Conservation (phyloP, 148 eudicot genomes). For the Spergularia marina region DNA sequence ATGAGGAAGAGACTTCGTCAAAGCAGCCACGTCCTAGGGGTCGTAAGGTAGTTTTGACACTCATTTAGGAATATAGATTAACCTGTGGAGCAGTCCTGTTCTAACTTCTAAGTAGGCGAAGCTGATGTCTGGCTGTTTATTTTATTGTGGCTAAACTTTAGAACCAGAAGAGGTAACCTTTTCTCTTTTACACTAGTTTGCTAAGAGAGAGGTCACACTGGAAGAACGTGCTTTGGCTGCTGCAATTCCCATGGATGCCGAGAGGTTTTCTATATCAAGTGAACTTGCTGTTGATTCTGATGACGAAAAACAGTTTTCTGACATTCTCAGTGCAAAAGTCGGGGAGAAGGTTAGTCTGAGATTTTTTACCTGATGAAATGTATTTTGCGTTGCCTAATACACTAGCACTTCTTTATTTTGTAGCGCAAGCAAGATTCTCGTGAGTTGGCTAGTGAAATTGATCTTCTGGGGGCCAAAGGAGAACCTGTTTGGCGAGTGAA, state of each 20-base stretch:
- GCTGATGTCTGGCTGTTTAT: neutral
- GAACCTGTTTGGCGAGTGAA: constrained; percentile 90
- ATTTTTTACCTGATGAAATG: constrained; percentile 4
- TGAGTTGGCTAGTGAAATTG: constrained; percentile 40
- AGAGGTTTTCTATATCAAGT: constrained; percentile 50
- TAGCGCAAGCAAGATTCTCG: constrained; percentile 44
- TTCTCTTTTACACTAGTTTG: constrained; percentile 24
- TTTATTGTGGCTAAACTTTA: neutral
- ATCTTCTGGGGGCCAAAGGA: constrained; percentile 34
- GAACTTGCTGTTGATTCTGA: constrained; percentile 32
- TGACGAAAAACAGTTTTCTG: constrained; percentile 32
- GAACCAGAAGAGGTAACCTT: neutral
- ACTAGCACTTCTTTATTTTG: constrained; percentile 8
- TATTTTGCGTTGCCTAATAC: constrained; percentile 13
- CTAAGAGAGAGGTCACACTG: constrained; percentile 35
- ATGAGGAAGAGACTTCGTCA: constrained; percentile 40
- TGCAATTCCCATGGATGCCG: constrained; percentile 67
- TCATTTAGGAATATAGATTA: neutral
- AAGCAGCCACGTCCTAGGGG: constrained; percentile 51
- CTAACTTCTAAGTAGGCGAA: neutral
- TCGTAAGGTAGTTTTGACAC: constrained; percentile 43
- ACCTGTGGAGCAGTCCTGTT: neutral
- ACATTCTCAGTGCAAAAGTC: constrained; percentile 20
- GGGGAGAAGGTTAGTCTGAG: constrained; percentile 60
- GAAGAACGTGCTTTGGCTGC: constrained; percentile 69